Conservation (phyloP, 2,329 filamentous ascomycete species). For the Paecilomyces dactylethromorphus region DNA sequence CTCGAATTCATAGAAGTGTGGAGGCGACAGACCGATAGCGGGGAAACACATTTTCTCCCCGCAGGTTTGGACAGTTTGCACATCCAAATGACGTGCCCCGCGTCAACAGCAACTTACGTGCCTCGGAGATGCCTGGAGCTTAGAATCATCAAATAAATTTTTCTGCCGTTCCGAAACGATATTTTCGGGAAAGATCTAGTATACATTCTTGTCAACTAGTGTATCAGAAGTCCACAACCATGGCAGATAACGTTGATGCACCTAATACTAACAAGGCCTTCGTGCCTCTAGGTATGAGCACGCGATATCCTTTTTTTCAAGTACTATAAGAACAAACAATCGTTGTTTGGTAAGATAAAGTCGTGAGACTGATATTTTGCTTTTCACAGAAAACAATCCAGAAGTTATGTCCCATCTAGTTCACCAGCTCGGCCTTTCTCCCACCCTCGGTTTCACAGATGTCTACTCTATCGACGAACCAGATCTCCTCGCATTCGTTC, state of each 20-base stretch:
- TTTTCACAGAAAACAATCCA: slow-evolving; percentile 62
- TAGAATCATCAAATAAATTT: neutral
- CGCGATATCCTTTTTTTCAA: neutral
- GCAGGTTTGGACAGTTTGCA: slow-evolving; percentile 12
- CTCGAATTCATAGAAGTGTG: neutral
- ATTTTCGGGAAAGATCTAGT: neutral
- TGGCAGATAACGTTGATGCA: slow-evolving; percentile 30
- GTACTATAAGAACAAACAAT: neutral
- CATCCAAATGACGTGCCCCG: neutral
- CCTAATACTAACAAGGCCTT: slow-evolving; percentile 40
- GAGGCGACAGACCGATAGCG: neutral
- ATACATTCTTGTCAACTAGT: neutral
- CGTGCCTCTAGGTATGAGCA: slow-evolving; percentile 40
- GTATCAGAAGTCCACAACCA: slow-evolving; percentile 4
- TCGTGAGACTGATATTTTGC: neutral
- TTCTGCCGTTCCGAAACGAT: neutral
- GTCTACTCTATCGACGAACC: slow-evolving; percentile 86
- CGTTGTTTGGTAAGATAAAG: neutral
- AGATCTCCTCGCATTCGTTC: slow-evolving; percentile 76
- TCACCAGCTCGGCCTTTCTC: slow-evolving; percentile 75
- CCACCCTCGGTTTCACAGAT: slow-evolving; percentile 74
- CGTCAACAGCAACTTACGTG: neutral
- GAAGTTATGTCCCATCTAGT: slow-evolving; percentile 80
- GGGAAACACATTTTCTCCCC: slow-evolving; percentile 1
- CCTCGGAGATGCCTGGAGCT: neutral